Evolutionary conservation across 2,329 filamentous ascomycete genomes (phyloP), one percentile per base, ranked within the genome.

Genomic region (Periglandula ipomoeae): DNA sequence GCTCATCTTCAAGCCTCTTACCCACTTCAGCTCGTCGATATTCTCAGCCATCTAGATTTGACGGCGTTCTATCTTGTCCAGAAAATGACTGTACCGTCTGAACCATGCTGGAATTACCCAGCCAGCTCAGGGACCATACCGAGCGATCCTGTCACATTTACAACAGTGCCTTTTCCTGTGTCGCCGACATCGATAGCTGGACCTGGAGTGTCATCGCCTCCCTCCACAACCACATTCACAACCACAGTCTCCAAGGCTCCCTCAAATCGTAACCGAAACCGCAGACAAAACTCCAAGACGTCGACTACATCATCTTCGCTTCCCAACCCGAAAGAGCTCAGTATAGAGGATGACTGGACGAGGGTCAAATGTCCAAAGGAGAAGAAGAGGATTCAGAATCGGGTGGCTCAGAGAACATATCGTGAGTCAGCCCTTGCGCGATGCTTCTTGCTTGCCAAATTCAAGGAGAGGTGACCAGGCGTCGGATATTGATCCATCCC

Each of bases 341-440:
- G 26, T 11, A 35, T 44, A 13, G 50, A 53, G 15, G 52, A 53
- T 45, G 52, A 53, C 47, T 53, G 52, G 52, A 52, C 52, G 4
- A 43, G 50, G 23, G 48, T 52, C 5, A 52, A 52, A 19, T 44
- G 48, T 41, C 50, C 43, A 5, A 50, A 50, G 22, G 52, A 53
- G 23, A 50, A 52, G 40, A 53, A 50, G 35, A 43, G 50, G n/a
- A 52, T 53, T 10, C 52, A 53, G 24, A 53, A 53, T 23, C 45
- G 52, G 3, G 52, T 53, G 17, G 48, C 52, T 9, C 52, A 53
- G 48, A 52, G 52, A 30, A 49, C 52, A 34, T 65, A 65, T 40
- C 61, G 62, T 65, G 53, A 55, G 60, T 54, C 11, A 17, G 4
- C 23, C 27, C 19, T 7, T n/a, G 5, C 3, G 20, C 11, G 11